Evolutionary conservation across 352 stramenopile genomes (phyloP), one percentile per base, ranked within the genome.

Genomic region (Phytophthora crassamura): DNA sequence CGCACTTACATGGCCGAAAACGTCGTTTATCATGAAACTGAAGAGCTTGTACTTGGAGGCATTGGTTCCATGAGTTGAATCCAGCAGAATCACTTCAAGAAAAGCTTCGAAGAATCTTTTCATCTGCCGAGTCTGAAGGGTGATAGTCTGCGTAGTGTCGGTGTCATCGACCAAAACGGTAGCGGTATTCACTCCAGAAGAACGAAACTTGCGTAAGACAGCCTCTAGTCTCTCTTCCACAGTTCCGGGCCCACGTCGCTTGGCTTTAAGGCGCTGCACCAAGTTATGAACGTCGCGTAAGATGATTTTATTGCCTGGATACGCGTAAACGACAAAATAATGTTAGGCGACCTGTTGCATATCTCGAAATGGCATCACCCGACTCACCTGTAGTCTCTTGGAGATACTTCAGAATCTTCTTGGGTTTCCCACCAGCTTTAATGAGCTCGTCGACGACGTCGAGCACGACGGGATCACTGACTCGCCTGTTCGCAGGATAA

Each of bases 31-130:
- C 32, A 60, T 60, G 32, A 60, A 51, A 15, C 52, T 60, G 8
- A 59, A 59, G 18, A 54, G 32, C 43, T 63, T 63, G 32, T 49
- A 54, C 43, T 45, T 63, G 0, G 54, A 63, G 7, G 54, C 5
- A 7, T 63, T 63, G 1, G 54, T 63, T 9, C 34, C 22, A n/a
- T 54, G 43, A 7, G 46, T 52, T 5, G 40, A 59, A 11, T 51
- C 30, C 9, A 59, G 40, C 50, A 32, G 36, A 4, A 47, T 14
- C 6, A 54, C 47, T 18, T 43, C 33, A 33, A 18, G 33, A 43
- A 54, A 54, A 9, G 33, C 32, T 18, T 54, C 12, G 20, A 39
- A 58, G 15, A 57, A 36, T 14, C 22, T 11, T 7, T 14, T 0
- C 35, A 38, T 57, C 28, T 57, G 49, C 7, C 20, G 34, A 34